Conservation (phyloP, 2,329 filamentous ascomycete genomes). For the Colletotrichum sp. region DNA sequence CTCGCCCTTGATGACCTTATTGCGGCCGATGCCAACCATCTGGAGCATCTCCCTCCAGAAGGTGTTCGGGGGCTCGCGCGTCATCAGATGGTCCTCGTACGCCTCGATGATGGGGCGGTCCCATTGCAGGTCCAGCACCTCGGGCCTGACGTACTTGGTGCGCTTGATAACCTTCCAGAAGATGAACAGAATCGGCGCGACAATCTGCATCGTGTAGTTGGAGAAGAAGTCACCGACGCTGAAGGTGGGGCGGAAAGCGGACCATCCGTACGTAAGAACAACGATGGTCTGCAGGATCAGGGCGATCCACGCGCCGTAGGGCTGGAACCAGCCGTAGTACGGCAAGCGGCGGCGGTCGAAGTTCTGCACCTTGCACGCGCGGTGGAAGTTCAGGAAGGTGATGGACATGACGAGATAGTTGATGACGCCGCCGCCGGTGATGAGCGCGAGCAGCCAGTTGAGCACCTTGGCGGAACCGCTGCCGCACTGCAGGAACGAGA, state of each 20-base stretch:
- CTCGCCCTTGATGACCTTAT: conserved; percentile 23
- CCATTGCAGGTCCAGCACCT: conserved; percentile 65
- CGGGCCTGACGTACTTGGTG: conserved; percentile 59
- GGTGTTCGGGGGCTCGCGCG: conserved; percentile 45
- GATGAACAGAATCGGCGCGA: conserved; percentile 62
- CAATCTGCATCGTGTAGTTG: conserved; percentile 66
- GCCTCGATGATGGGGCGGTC: conserved; percentile 62
- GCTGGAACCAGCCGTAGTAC: conserved; percentile 72
- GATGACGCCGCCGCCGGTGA: conserved; percentile 51
- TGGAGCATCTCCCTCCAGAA: conserved; percentile 63
- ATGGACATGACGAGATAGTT: conserved; percentile 35
- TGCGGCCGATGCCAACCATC: conserved; percentile 43
- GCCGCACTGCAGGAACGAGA: conserved; percentile 20
- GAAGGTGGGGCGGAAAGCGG: conserved; percentile 65
- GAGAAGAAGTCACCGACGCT: conserved; percentile 65
- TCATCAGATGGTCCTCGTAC: conserved; percentile 48
- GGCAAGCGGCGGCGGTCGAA: conserved; percentile 61
- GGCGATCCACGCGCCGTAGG: conserved; percentile 62
- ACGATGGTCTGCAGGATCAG: conserved; percentile 64
- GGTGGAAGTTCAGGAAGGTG: conserved; percentile 69
- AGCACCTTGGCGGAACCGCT: conserved; percentile 67
- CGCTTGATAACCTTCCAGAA: conserved; percentile 67
- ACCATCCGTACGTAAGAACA: conserved; percentile 69
- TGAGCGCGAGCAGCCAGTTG: conserved; percentile 70
- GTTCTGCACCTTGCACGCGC: conserved; percentile 60